phyloP scores from a whole-genome alignment of 805 yeast species.

The Lipomyces sp. region DNA sequence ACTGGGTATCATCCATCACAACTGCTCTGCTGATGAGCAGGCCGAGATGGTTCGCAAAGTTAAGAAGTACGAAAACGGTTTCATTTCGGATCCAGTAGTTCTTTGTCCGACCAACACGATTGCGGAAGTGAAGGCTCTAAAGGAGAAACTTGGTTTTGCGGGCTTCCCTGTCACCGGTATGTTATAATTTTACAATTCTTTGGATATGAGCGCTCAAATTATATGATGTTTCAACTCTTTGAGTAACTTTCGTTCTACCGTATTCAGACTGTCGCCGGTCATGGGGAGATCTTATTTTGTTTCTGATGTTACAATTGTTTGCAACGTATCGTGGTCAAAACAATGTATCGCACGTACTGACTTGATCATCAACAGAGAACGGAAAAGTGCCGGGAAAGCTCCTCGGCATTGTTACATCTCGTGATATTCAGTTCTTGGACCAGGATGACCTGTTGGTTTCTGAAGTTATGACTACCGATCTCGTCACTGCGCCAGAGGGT shows the following conservation, averaged over 20 bases:
- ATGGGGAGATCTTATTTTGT: constrained; percentile 33
- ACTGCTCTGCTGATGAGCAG: constrained; percentile 95
- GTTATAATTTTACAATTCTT: constrained; percentile 45
- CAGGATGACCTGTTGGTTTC: constrained; percentile 64
- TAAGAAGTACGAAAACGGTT: constrained; percentile 96
- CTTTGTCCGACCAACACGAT: constrained; percentile 77
- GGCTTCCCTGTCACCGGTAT: constrained; percentile 99
- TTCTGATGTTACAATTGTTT: neutral
- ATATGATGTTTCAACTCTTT: constrained; percentile 40
- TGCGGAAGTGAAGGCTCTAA: constrained; percentile 75
- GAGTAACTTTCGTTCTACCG: constrained; percentile 99
- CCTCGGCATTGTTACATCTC: constrained; percentile 92
- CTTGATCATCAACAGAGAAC: constrained; percentile 57
- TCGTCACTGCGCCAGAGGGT: constrained; percentile 83
- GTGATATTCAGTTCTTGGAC: constrained; percentile 95
- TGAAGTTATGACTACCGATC: constrained; percentile 87
- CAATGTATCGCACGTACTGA: constrained; percentile 37
- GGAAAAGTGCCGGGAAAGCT: constrained; percentile 89
- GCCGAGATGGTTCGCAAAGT: constrained; percentile 98
- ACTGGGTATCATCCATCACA: constrained; percentile 97
- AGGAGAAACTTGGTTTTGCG: constrained; percentile 81
- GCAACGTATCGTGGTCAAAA: neutral
- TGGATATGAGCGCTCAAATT: neutral
- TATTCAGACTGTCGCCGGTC: constrained; percentile 48
- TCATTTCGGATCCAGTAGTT: constrained; percentile 92